Evolutionary conservation across 1,284 basidiomycete species (phyloP), one percentile per base, ranked within the genome.

Genomic region (Trichosporon faecale): DNA sequence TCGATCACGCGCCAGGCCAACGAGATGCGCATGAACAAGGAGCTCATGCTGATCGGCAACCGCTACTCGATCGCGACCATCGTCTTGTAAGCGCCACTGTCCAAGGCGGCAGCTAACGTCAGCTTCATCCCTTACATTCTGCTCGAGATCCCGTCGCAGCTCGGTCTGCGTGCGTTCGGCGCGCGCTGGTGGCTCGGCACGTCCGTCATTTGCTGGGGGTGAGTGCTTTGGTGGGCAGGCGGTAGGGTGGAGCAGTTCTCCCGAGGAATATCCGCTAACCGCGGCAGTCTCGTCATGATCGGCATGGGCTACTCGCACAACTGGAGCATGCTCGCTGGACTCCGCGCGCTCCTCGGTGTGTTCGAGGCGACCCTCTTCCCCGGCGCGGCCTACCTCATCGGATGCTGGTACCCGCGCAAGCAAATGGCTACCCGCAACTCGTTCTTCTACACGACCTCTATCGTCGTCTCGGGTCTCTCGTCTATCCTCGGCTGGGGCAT

Each of bases 341-440:
- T 81, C 18, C 84, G 57, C 27, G 27, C 29, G 29, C 27, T 61
- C 16, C 57, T 61, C 27, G 85, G 83, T 18, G 63, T 78, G 8
- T 75, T 84, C 44, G 82, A 83, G 71, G 76, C 72, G 66, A 72
- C 75, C 27, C 79, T 83, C 71, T 82, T 82, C 76, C 79, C 76
- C 16, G 77, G 75, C 11, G 82, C 79, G 64, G 82, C 84, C 3
- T 84, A 79, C 77, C 77, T 86, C 29, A 82, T 85, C 72, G 80
- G 82, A 12, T 71, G 70, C 65, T 71, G 85, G 85, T 86, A 86
- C 76, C 83, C 84, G 1, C 82, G 85, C 23, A 78, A 78, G 69
- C 82, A 85, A 74, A 82, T 83, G 66, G 83, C 85, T 63, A 76
- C 64, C 16, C 75, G 76, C 66, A 69, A 75, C 74, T 78, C 80